These are phyloP conservation scores for Xylaria sp. DNA, from an alignment of 2,329 filamentous ascomycete genomes.

Conservation along the genomic window DNA sequence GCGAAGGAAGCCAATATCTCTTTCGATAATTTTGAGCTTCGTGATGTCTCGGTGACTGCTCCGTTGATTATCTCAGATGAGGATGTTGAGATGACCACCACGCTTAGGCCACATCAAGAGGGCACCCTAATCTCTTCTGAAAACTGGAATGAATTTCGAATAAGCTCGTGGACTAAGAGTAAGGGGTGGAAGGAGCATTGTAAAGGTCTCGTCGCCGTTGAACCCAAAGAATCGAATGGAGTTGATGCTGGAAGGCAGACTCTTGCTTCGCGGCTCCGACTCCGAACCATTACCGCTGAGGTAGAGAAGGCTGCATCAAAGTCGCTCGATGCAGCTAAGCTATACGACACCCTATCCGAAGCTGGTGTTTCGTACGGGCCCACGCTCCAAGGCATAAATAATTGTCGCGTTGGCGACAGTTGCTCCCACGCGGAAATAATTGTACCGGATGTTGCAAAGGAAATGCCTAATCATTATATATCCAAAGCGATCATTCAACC, in stretches of 20 bases:
- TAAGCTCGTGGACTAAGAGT: slow-evolving; percentile 63
- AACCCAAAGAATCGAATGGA: slow-evolving; percentile 52
- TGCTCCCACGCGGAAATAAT: slow-evolving; percentile 52
- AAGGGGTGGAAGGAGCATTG: slow-evolving; percentile 70
- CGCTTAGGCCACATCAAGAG: slow-evolving; percentile 57
- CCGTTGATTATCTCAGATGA: slow-evolving; percentile 61
- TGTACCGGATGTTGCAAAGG: slow-evolving; percentile 52
- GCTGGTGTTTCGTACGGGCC: slow-evolving; percentile 63
- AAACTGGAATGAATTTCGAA: slow-evolving; percentile 66
- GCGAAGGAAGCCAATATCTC: slow-evolving; percentile 43
- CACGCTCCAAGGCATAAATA: slow-evolving; percentile 62
- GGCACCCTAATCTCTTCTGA: slow-evolving; percentile 56
- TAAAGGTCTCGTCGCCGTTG: slow-evolving; percentile 61
- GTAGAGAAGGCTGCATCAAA: slow-evolving; percentile 47
- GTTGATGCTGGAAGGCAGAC: slow-evolving; percentile 53
- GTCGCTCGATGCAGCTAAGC: slow-evolving; percentile 48
- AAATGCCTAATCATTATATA: slow-evolving; percentile 54
- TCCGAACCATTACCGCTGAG: slow-evolving; percentile 48
- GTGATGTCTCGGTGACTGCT: slow-evolving; percentile 59
- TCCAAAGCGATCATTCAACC: slow-evolving; percentile 53
- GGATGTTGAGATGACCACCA: slow-evolving; percentile 62
- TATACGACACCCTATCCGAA: slow-evolving; percentile 60
- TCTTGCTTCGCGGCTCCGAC: slow-evolving; percentile 45
- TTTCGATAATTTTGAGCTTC: slow-evolving; percentile 59
- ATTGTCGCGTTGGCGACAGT: slow-evolving; percentile 55